These are phyloP conservation scores for Brassica hybrid DNA, from an alignment of 441 rosid species.

Conservation along the genomic window DNA sequence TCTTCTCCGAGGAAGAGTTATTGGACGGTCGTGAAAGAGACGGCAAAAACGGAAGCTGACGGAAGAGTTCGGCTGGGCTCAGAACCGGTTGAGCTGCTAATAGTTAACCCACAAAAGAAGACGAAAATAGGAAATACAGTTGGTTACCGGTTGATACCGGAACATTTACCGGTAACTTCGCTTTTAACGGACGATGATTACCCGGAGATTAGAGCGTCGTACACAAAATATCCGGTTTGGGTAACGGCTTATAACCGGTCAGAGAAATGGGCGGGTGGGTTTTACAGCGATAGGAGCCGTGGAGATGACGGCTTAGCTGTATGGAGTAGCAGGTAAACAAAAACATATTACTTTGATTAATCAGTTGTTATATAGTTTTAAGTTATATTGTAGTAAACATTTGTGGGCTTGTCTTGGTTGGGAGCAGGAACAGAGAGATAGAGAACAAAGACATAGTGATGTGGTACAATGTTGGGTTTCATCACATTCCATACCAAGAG, in stretches of 20 bases:
- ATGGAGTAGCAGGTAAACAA: constrained; percentile 66
- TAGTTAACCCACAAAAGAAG: constrained; percentile 62
- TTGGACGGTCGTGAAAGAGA: constrained; percentile 69
- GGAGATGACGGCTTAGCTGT: constrained; percentile 81
- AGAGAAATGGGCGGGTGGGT: constrained; percentile 87
- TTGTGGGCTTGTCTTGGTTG: background rate
- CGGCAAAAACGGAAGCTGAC: constrained; percentile 66
- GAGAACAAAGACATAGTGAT: constrained; percentile 77
- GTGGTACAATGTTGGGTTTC: constrained; percentile 81
- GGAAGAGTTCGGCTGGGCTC: constrained; percentile 60
- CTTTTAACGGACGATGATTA: constrained; percentile 66
- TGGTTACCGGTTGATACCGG: constrained; percentile 73
- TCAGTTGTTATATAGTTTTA: background rate
- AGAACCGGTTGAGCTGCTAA: constrained; percentile 58
- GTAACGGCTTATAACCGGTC: constrained; percentile 83
- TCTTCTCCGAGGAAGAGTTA: constrained; percentile 64
- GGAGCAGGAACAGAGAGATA: constrained; percentile 64
- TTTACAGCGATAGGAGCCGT: constrained; percentile 69
- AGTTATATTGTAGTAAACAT: background rate
- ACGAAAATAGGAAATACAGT: constrained; percentile 69
- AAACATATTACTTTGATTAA: background rate
- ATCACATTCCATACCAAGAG: constrained; percentile 79
- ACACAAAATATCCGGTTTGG: constrained; percentile 72
- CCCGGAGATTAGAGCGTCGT: constrained; percentile 69
- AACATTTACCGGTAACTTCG: constrained; percentile 55